Evolutionary conservation across 306 rosid genomes (phyloP).

Genomic region (Carpinus viminea): DNA sequence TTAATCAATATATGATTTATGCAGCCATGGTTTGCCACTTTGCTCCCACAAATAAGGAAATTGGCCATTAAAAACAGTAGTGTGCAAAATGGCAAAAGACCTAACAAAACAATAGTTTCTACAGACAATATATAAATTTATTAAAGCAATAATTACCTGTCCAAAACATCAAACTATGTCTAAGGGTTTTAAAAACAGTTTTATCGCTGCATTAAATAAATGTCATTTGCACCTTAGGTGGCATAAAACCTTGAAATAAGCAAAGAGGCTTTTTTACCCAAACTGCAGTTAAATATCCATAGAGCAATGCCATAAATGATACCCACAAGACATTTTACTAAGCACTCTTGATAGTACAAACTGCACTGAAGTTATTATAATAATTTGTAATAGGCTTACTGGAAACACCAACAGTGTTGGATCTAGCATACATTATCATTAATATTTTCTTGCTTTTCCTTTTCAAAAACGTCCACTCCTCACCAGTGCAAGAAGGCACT

Average conservation of each 20-base stretch:
- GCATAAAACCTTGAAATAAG: background rate
- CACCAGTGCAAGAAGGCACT: background rate
- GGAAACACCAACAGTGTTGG: background rate
- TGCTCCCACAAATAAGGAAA: background rate
- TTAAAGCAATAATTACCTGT: background rate
- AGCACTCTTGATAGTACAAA: background rate
- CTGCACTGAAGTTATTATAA: background rate
- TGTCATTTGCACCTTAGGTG: background rate
- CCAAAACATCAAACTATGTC: background rate
- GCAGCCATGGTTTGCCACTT: background rate
- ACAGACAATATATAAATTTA: background rate
- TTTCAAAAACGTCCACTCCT: background rate
- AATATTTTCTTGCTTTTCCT: background rate
- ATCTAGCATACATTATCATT: background rate
- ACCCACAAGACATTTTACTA: background rate
- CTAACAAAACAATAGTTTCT: background rate
- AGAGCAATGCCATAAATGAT: background rate
- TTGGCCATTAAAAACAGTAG: background rate
- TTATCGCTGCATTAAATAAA: constrained; percentile 1
- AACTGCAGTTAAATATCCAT: background rate
- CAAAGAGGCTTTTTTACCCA: background rate
- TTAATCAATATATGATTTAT: background rate
- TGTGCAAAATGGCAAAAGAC: background rate
- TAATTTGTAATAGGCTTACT: background rate
- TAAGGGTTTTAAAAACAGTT: too few species aligned